phyloP scores from a whole-genome alignment of 2,329 filamentous ascomycete species.

The Fusarium sp. region DNA sequence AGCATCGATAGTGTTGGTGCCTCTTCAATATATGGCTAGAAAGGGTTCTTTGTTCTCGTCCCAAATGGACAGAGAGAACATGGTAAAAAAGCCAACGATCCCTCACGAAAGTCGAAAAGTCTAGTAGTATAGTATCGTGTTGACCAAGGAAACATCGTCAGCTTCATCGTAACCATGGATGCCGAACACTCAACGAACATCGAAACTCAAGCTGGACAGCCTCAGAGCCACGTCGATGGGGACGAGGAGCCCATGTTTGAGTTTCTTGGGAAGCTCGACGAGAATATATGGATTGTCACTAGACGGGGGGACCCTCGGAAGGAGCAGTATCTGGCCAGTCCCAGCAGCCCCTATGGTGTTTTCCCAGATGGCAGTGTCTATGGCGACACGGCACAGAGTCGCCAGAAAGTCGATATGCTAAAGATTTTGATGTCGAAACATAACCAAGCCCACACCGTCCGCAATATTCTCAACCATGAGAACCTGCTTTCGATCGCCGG shows the following conservation, averaged over 20 bases:
- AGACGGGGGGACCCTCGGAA: conserved; percentile 45
- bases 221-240: neutral
- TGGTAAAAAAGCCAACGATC: neutral
- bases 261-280: conserved; percentile 46
- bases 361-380: neutral
- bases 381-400: conserved; percentile 20
- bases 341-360: conserved; percentile 20
- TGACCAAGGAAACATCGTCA: neutral
- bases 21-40: conserved; percentile 3
- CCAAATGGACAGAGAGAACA: neutral
- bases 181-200: neutral
- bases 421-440: conserved; percentile 30
- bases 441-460: conserved; percentile 47
- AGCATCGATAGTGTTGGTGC: neutral
- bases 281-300: conserved; percentile 49
- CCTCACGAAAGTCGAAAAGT: neutral
- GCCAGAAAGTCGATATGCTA: conserved; percentile 37
- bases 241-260: conserved; percentile 39
- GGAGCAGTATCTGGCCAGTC: conserved; percentile 50
- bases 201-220: neutral
- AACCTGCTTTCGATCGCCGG: conserved; percentile 60
- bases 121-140: neutral
- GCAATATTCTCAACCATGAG: conserved; percentile 59
- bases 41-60: conserved; percentile 37
- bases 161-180: conserved; percentile 14